Evolutionary conservation across 192 early-diverging fungal genomes (phyloP).

Genomic region (Oehlia diaphana): DNA sequence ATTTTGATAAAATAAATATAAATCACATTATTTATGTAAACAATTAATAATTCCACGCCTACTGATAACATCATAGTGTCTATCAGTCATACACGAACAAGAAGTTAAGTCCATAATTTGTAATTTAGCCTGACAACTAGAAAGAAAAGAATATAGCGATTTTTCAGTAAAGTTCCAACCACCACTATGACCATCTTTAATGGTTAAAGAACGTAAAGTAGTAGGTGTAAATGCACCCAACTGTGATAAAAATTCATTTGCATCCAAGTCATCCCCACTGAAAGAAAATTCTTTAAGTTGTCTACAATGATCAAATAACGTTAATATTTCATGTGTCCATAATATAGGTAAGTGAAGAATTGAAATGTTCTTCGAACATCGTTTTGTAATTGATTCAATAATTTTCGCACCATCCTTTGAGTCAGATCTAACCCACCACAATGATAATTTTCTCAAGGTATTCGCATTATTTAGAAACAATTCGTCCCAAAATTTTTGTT

Average conservation of each 20-base stretch:
- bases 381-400: not conserved
- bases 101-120: not conserved
- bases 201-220: not conserved
- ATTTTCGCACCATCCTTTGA: not conserved
- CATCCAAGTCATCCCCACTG: slow-evolving; percentile 1
- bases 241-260: not conserved
- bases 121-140: not conserved
- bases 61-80: not conserved
- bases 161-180: slow-evolving; percentile 12
- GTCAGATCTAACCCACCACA: not conserved
- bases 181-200: slow-evolving; percentile 5
- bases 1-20: too few species aligned
- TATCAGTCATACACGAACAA: slow-evolving; percentile 10
- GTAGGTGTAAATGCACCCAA: not conserved
- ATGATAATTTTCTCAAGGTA: not conserved
- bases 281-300: not conserved
- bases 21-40: not conserved
- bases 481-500: not conserved
- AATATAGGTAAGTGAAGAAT: not conserved
- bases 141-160: not conserved
- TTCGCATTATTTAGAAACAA: not conserved
- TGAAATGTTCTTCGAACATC: not conserved
- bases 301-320: not conserved
- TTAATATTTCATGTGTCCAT: not conserved
- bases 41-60: not conserved